phyloP scores from a whole-genome alignment of 108 stramenopile genomes.

The Aurantiochytrium sp. region DNA sequence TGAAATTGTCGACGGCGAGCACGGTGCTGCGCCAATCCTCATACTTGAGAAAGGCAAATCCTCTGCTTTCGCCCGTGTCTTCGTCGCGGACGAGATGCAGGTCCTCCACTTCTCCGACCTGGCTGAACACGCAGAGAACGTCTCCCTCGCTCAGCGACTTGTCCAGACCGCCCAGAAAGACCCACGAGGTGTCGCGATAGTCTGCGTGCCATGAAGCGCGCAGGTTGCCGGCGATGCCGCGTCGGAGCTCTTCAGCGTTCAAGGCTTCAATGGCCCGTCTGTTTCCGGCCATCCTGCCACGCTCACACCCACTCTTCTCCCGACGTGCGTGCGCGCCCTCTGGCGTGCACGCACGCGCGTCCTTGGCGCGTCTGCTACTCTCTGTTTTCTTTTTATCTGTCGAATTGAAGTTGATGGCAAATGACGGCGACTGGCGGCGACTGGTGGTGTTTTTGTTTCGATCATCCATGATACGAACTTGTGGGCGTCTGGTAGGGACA shows the following conservation, averaged over 20 bases:
- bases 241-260: background rate
- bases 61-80: constrained; percentile 78
- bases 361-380: no score
- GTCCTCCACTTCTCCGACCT: constrained; percentile 82
- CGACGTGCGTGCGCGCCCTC: no score
- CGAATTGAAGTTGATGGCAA: no score
- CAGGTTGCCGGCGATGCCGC: background rate
- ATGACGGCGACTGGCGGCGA: no score
- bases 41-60: constrained; percentile 81
- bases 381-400: no score
- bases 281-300: background rate
- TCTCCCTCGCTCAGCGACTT: constrained; percentile 89
- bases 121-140: constrained; percentile 79
- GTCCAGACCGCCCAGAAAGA: constrained; percentile 81
- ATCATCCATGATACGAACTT: no score
- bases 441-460: no score
- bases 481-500: no score
- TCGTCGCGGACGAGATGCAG: constrained; percentile 85
- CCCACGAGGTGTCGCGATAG: constrained; percentile 86
- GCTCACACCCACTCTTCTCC: background rate
- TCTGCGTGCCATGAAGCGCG: constrained; percentile 85
- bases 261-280: background rate
- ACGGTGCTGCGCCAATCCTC: constrained; percentile 81
- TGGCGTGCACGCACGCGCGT: no score
- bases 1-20: constrained; percentile 94